These are phyloP conservation scores for Beauveria australis DNA, from an alignment of 2,329 filamentous ascomycete species.

Conservation along the genomic window DNA sequence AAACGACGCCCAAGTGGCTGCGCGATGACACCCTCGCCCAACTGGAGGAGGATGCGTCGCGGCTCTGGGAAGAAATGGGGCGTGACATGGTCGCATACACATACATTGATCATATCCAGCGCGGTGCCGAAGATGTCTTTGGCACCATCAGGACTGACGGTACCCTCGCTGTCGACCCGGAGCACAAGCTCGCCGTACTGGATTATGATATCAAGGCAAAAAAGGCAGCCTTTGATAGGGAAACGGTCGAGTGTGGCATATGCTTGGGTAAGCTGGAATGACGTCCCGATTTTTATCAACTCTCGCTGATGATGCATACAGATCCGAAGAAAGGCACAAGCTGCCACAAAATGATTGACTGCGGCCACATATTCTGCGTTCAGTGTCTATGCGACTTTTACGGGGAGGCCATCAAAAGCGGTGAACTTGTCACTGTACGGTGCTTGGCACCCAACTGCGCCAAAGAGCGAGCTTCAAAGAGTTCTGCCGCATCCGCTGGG, in stretches of 20 bases:
- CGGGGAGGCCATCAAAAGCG: slow-evolving; percentile 77
- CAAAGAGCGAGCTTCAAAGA: slow-evolving; percentile 42
- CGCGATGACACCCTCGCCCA: slow-evolving; percentile 35
- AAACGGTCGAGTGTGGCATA: slow-evolving; percentile 80
- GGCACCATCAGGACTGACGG: slow-evolving; percentile 42
- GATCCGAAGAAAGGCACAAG: slow-evolving; percentile 82
- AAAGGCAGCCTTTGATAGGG: slow-evolving; percentile 67
- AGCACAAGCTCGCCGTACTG: slow-evolving; percentile 62
- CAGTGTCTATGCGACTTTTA: slow-evolving; percentile 87
- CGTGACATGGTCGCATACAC: slow-evolving; percentile 51
- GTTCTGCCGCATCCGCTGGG: slow-evolving; percentile 16
- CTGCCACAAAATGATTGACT: slow-evolving; percentile 77
- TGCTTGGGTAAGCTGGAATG: slow-evolving; percentile 53
- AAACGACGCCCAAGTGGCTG: slow-evolving; percentile 51
- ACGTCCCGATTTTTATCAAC: background rate
- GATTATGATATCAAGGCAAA: slow-evolving; percentile 72
- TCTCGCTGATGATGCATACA: slow-evolving; percentile 16
- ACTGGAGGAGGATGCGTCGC: slow-evolving; percentile 41
- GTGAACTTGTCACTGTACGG: slow-evolving; percentile 68
- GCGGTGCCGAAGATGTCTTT: slow-evolving; percentile 52
- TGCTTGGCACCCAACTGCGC: slow-evolving; percentile 77
- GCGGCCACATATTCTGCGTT: slow-evolving; percentile 85
- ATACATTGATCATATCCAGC: slow-evolving; percentile 56
- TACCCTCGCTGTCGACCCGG: slow-evolving; percentile 42
- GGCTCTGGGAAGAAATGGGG: slow-evolving; percentile 56